Evolutionary conservation across 345 rosid genomes (phyloP).

Genomic region (Gossypium turneri): DNA sequence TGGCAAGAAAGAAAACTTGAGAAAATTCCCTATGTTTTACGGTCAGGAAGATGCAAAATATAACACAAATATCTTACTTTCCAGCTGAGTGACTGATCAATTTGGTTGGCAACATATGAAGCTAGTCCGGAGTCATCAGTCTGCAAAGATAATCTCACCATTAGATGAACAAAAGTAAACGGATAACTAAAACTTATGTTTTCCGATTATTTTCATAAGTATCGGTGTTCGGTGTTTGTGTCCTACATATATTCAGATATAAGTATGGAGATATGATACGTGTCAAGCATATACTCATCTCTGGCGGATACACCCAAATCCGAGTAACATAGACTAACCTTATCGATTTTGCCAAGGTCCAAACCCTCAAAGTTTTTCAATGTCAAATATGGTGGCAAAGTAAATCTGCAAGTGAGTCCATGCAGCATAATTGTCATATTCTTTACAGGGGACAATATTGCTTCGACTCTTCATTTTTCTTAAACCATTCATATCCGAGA

Average conservation of each 20-base stretch:
- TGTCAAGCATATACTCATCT: too few relatives aligned
- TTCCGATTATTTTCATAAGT: too few relatives aligned
- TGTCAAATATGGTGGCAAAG: constrained; percentile 65
- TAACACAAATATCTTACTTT: constrained; percentile 41
- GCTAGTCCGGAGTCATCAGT: constrained; percentile 79
- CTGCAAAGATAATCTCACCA: constrained; percentile 33
- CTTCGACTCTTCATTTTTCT: too few relatives aligned
- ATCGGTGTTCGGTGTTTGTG: too few relatives aligned
- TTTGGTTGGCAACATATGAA: constrained; percentile 80
- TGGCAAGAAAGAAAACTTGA: background rate
- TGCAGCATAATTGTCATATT: background rate
- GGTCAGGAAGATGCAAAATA: background rate
- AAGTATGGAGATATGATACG: too few relatives aligned
- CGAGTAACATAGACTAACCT: constrained; percentile 29
- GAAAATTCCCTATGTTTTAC: background rate
- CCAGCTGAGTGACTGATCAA: constrained; percentile 82
- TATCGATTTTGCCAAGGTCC: constrained; percentile 67
- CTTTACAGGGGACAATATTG: too few relatives aligned
- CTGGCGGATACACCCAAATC: too few relatives aligned
- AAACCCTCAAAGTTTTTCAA: constrained; percentile 85
- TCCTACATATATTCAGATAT: too few relatives aligned
- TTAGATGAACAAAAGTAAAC: background rate
- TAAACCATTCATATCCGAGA: background rate
- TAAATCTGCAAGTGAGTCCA: constrained; percentile 48
- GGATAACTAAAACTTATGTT: background rate